Evolutionary conservation across 257 asterid species (phyloP), one percentile per base, ranked within the genome.

Genomic region (Apocynum venetum): DNA sequence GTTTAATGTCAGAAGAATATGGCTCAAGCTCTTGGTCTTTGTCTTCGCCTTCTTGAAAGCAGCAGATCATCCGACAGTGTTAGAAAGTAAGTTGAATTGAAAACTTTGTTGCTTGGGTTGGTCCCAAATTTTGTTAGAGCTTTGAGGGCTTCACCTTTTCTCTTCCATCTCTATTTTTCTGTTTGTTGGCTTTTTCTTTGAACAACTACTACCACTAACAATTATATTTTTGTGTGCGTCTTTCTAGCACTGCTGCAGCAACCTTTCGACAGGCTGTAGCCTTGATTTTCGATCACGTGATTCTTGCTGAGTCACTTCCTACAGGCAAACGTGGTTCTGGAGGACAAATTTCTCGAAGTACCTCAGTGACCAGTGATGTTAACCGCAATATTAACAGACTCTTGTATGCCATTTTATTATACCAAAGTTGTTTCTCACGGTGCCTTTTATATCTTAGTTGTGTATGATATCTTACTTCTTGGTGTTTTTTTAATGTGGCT

Each of bases 201-300:
- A 71, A 48, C 44, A 14, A 59, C 65, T 55, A 46, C 59, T 46
- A 44, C 47, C 14, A n/a, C 35, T 72, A 51, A 49, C 56, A 61
- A 41, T 63, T 61, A 61, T 78, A 9, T 46, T 69, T 43, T 76
- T 25, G 31, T 25, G 12, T 78, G 77, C 75, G 53, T 80, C 82
- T 75, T 81, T 85, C 55, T 92, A 95, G 99, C 83, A 95, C 99
- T 86, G 99, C 99, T 64, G 99, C 99, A 84, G 99, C 99, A 91
- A 95, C 99, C 69, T 93, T 95, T 91, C 89, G 99, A 83, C 99
- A 95, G 84, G 97, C 98, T 80, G 99, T 91, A 78, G 99, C 99
- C 59, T 83, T 95, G 91, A 90, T 95, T 81, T 95, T 95, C 85
- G 99, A 95, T 87, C 90, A 86, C 19, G 97, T 95, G 82, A 85